These are phyloP conservation scores for Magnusiomyces paraingens DNA, from an alignment of 1,139 yeast species.

Conservation along the genomic window DNA sequence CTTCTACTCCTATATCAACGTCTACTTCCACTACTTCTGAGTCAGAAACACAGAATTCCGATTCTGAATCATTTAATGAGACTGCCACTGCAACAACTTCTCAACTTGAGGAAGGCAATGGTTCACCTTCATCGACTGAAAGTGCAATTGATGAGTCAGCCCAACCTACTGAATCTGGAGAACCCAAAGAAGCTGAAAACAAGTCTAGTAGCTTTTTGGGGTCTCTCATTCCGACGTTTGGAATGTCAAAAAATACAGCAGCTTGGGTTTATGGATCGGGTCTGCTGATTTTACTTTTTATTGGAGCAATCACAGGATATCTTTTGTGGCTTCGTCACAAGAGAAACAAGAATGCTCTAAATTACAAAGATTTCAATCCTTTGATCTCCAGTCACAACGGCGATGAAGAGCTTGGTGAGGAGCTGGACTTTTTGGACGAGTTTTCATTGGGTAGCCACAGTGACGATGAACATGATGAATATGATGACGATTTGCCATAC, in stretches of 20 bases:
- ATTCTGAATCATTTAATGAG: constrained; percentile 11
- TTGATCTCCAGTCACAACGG: constrained; percentile 8
- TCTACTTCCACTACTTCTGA: constrained; percentile 1
- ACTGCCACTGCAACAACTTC: constrained; percentile 7
- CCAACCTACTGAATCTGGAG: not conserved
- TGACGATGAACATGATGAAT: constrained; percentile 15
- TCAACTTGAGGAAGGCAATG: not conserved
- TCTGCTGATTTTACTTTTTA: constrained; percentile 29
- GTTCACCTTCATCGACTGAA: too few species aligned
- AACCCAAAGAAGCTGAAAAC: not conserved
- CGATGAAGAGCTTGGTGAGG: constrained; percentile 18
- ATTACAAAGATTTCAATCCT: constrained; percentile 20
- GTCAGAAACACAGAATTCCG: not conserved
- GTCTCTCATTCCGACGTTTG: constrained; percentile 32
- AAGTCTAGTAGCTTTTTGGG: constrained; percentile 14
- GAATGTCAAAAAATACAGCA: constrained; percentile 29
- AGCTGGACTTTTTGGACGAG: constrained; percentile 17
- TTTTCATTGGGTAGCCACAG: constrained; percentile 11
- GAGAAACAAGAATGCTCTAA: constrained; percentile 15
- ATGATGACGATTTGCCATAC: constrained; percentile 9
- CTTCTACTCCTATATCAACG: not conserved
- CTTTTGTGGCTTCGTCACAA: constrained; percentile 25
- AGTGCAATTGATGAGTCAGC: not conserved
- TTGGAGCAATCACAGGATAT: constrained; percentile 26
- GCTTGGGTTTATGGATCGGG: constrained; percentile 34